Conservation (phyloP, 495 filamentous ascomycete species). For the Hypoxylon fragiforme region DNA sequence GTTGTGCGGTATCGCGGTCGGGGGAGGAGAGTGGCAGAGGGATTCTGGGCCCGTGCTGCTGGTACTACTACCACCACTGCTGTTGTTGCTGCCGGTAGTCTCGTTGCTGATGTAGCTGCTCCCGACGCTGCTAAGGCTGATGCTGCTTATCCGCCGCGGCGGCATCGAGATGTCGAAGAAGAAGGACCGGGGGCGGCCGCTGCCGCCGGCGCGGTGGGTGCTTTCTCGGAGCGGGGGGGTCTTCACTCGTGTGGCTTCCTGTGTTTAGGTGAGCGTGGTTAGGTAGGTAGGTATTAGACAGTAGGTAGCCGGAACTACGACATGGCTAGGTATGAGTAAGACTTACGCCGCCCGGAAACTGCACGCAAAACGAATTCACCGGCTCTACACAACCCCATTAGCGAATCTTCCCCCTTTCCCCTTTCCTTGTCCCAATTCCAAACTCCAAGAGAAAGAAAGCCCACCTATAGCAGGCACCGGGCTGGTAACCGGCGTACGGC, state of each 20-base stretch:
- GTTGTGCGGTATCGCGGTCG: not conserved
- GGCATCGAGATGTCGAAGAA: conserved; percentile 52
- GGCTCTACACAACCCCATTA: conserved; percentile 1
- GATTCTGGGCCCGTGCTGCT: not conserved
- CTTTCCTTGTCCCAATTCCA: too few relatives aligned
- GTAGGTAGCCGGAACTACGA: not conserved
- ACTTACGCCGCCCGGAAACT: conserved; percentile 37
- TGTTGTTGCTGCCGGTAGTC: too few relatives aligned
- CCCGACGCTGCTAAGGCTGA: not conserved
- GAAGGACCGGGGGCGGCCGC: conserved; percentile 44
- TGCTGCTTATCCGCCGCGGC: not conserved
- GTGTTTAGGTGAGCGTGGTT: not conserved
- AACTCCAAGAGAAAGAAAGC: not conserved
- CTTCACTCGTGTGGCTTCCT: conserved; percentile 53
- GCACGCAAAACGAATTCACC: conserved; percentile 8
- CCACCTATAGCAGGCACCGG: conserved; percentile 35
- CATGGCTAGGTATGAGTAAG: conserved; percentile 6
- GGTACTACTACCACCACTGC: not conserved
- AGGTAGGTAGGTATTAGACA: not conserved
- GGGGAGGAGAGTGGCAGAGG: not conserved
- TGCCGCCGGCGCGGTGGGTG: conserved; percentile 18
- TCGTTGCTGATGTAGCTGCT: not conserved
- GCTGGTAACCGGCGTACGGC: conserved; percentile 40
- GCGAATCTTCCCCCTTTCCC: not conserved
- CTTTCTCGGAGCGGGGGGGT: conserved; percentile 50